Evolutionary conservation across 2,329 filamentous ascomycete species (phyloP).

Genomic region (Sporothrix globosa): DNA sequence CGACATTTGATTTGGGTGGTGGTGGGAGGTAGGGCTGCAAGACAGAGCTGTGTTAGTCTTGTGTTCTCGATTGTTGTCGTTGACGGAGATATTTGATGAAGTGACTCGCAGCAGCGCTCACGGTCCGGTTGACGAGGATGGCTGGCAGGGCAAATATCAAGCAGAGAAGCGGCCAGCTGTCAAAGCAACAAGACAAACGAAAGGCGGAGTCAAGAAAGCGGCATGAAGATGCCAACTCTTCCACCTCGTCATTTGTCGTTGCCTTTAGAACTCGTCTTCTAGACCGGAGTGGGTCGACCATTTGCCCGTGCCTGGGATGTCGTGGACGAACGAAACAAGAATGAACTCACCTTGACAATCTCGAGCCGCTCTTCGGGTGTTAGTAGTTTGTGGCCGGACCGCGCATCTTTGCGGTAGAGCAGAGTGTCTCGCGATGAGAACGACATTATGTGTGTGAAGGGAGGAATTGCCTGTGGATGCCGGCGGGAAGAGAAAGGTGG

Average conservation of each 20-base stretch:
- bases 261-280: neutral
- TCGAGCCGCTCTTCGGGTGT: conserved; percentile 51
- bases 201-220: too few species aligned
- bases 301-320: neutral
- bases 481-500: neutral
- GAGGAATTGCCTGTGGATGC: neutral
- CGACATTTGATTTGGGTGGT: conserved; percentile 39
- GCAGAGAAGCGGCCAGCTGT: neutral
- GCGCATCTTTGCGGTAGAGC: conserved; percentile 52
- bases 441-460: conserved; percentile 42
- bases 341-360: conserved; percentile 49
- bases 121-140: neutral
- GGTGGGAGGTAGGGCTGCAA: conserved; percentile 45
- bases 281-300: too few species aligned
- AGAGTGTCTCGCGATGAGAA: conserved; percentile 46
- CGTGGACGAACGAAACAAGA: neutral
- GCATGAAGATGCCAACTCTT: too few species aligned
- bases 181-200: too few species aligned
- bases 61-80: neutral
- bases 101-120: neutral
- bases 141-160: neutral
- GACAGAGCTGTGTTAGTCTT: neutral
- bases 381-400: conserved; percentile 48
- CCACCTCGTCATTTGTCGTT: neutral
- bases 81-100: neutral